Evolutionary conservation across 2,329 filamentous ascomycete genomes (phyloP).

Genomic region (Canariomyces notabilis): DNA sequence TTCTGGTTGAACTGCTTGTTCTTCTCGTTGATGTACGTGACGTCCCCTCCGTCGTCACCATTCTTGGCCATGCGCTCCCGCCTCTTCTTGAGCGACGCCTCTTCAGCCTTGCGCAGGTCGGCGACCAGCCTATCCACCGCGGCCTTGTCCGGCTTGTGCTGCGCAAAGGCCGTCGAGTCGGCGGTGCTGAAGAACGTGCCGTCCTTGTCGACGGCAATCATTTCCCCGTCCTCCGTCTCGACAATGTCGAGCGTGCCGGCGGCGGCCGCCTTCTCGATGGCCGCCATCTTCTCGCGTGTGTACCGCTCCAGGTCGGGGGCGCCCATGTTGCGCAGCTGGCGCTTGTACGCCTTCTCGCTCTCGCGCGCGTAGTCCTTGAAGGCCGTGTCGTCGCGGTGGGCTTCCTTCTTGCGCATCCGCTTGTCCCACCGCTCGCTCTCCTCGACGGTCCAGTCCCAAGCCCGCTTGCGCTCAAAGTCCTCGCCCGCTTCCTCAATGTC

Average conservation of each 20-base stretch:
- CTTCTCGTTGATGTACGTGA: slow-evolving; percentile 99
- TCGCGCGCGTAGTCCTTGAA: slow-evolving; percentile 88
- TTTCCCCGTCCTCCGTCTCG: slow-evolving; percentile 89
- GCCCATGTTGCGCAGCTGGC: slow-evolving; percentile 72
- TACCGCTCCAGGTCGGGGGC: slow-evolving; percentile 77
- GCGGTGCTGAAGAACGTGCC: slow-evolving; percentile 88
- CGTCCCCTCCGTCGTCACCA: slow-evolving; percentile 75
- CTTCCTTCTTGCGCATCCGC: slow-evolving; percentile 78
- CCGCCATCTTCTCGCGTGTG: slow-evolving; percentile 76
- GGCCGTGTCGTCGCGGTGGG: slow-evolving; percentile 75
- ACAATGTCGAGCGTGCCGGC: slow-evolving; percentile 86
- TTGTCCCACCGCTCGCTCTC: slow-evolving; percentile 93
- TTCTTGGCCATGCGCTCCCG: slow-evolving; percentile 70
- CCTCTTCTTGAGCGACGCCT: slow-evolving; percentile 78
- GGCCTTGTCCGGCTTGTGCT: slow-evolving; percentile 82
- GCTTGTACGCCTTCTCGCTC: slow-evolving; percentile 88
- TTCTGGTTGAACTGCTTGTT: slow-evolving; percentile 99
- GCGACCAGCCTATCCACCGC: slow-evolving; percentile 82
- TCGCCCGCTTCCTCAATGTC: slow-evolving; percentile 79
- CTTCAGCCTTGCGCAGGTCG: slow-evolving; percentile 84
- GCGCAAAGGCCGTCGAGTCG: slow-evolving; percentile 72
- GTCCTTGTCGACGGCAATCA: slow-evolving; percentile 88
- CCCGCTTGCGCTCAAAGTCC: slow-evolving; percentile 95
- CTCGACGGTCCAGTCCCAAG: slow-evolving; percentile 97
- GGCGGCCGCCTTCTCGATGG: slow-evolving; percentile 78